Evolutionary conservation across 345 rosid species (phyloP).

Genomic region (Adansonia digitata): DNA sequence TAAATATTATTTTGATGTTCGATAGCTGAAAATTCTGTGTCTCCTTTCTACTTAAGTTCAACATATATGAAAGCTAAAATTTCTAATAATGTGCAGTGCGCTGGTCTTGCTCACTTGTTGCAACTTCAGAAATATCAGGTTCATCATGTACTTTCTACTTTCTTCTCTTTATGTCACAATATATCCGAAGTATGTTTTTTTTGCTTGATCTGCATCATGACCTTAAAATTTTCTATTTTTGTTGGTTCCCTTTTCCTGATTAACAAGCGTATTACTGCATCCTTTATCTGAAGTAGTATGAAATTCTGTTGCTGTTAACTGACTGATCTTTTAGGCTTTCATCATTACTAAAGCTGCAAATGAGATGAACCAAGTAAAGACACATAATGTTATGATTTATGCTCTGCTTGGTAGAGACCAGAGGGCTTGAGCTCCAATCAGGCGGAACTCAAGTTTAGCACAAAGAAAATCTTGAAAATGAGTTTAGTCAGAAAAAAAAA

Average conservation of each 20-base stretch:
- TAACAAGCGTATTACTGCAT: not conserved
- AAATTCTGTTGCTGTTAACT: not conserved
- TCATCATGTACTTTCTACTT: not conserved
- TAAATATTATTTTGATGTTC: not conserved
- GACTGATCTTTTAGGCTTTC: not conserved
- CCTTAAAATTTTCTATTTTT: not conserved
- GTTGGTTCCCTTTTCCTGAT: not conserved
- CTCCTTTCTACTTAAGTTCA: not conserved
- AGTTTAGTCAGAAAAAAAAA: not conserved
- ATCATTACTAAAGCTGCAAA: not conserved
- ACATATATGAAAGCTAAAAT: not conserved
- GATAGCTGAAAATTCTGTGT: not conserved
- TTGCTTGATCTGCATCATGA: not conserved
- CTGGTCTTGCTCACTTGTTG: constrained; percentile 1
- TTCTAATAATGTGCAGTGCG: not conserved
- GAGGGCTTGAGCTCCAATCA: no score
- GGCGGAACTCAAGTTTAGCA: not conserved
- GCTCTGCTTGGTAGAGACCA: no score
- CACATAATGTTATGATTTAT: no score
- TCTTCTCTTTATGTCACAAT: not conserved
- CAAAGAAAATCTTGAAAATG: not conserved
- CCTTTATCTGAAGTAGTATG: not conserved
- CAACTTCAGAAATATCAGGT: not conserved
- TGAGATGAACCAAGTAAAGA: no score
- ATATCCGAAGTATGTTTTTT: not conserved